Conservation (phyloP, 73 alveolate genomes). For the Blepharisma stoltei region DNA sequence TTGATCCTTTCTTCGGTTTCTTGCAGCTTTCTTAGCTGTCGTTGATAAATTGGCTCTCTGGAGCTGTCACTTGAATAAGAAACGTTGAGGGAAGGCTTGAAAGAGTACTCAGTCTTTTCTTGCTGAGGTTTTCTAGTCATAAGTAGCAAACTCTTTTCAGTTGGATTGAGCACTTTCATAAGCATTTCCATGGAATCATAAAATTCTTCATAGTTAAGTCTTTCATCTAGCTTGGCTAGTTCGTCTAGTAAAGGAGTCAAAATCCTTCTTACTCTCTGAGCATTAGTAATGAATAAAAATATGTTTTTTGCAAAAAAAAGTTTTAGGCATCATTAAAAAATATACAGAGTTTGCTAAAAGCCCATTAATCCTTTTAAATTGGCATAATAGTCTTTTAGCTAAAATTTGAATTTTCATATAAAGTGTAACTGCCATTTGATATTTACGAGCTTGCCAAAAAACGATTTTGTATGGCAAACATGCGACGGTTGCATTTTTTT, state of each 20-base stretch:
- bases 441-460: too few species aligned
- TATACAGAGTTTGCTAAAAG: too few species aligned
- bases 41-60: background rate
- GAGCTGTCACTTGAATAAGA: background rate
- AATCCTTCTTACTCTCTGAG: background rate
- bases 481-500: too few species aligned
- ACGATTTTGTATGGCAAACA: too few species aligned
- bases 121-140: background rate
- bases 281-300: too few species aligned
- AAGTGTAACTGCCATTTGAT: too few species aligned
- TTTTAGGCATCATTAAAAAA: too few species aligned
- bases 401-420: too few species aligned
- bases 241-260: conserved; percentile 16
- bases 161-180: background rate
- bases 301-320: too few species aligned
- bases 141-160: background rate
- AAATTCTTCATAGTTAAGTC: background rate
- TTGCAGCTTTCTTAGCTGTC: background rate
- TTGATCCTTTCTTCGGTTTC: background rate
- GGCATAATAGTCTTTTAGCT: too few species aligned
- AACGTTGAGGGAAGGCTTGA: background rate
- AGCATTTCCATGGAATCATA: conserved; percentile 6
- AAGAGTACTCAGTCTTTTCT: background rate
- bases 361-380: too few species aligned
- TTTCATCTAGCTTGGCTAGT: background rate